Base-by-base conservation (phyloP, 805 yeast species). In the Isabelozyma heimii region DNA sequence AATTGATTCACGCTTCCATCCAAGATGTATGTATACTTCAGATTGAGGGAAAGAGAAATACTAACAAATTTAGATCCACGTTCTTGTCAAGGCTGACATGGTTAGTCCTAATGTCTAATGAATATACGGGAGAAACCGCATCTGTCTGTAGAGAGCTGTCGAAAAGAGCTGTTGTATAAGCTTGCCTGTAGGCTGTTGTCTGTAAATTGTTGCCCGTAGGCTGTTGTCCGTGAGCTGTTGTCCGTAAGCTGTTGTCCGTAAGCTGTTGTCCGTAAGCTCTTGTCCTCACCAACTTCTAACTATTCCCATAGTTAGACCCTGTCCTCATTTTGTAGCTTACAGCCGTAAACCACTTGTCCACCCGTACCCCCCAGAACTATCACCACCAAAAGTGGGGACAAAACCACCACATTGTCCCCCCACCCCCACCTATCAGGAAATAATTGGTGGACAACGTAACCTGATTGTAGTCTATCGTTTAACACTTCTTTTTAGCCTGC, bases 1-100 rank as follows among this genome's bases (percentile, higher is more conserved):
- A 88, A 64, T 83, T 91, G 59, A 84, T 92, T 65, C 83, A 77
- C 55, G 89, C 95, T 16, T 86, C 96, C 2, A 80, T 90, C 9
- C 88, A 85, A 61, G 97, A 86, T 57, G 87, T 84, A 65, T 64
- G 85, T 79, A 61, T 54, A 43, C 8, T 46, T 17, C 26, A 43
- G 24, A 17, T n/a, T 37, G 12, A 14, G 42, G 17, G n/a, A 7
- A 15, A 20, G 20, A 12, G 8, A 2, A 12, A 20, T 55, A 60
- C 61, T 56, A 59, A 66, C 69, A 51, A 44, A 5, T 30, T 13
- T 55, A 69, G 74, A 72, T 74, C 33, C 74, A 74, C 54, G 62
- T 73, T 6, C 61, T 73, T 48, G 77, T 73, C 15, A 73, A 72
- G 57, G 68, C 77, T 14, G 79, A 74, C 50, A 73, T 72, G 77